Evolutionary conservation across 345 rosid genomes (phyloP).

Genomic region (Aquilaria yunnanensis): DNA sequence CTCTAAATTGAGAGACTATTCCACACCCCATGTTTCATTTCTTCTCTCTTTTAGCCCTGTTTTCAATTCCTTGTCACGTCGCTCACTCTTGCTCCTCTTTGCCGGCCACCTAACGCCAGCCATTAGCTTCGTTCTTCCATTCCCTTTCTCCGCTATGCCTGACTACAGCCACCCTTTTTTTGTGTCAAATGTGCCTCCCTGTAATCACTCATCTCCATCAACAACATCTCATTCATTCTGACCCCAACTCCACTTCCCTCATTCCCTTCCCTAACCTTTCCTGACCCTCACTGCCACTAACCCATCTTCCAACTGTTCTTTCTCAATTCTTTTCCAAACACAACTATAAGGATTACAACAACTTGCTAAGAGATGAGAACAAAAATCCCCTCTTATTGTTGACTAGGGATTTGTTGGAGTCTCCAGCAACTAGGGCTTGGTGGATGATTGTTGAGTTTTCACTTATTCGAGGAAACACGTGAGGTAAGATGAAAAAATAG

Average conservation of each 20-base stretch:
- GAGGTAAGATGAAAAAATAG: no score
- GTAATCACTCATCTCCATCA: slow-evolving; percentile 52
- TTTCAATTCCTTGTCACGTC: background rate
- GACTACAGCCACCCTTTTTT: slow-evolving; percentile 87
- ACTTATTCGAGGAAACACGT: no score
- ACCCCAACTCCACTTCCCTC: slow-evolving; percentile 10
- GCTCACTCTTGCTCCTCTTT: slow-evolving; percentile 21
- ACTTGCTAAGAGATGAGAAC: no score
- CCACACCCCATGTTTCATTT: slow-evolving; percentile 10
- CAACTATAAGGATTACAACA: no score
- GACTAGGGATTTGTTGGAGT: no score
- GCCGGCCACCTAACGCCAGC: slow-evolving; percentile 43
- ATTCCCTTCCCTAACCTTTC: slow-evolving; percentile 29
- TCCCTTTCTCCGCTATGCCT: slow-evolving; percentile 65
- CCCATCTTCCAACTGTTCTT: slow-evolving; percentile 19
- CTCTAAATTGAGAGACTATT: background rate
- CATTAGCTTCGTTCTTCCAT: slow-evolving; percentile 53
- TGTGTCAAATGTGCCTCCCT: slow-evolving; percentile 60
- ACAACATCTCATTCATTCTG: slow-evolving; percentile 52
- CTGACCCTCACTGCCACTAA: slow-evolving; percentile 5
- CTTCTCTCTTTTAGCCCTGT: slow-evolving; percentile 1
- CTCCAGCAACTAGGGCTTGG: no score
- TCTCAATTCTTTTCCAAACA: slow-evolving; percentile 25
- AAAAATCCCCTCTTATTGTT: no score
- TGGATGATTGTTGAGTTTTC: no score